Evolutionary conservation across 2,329 filamentous ascomycete genomes (phyloP), one percentile per base, ranked within the genome.

Genomic region (Juglanconis juglandina): DNA sequence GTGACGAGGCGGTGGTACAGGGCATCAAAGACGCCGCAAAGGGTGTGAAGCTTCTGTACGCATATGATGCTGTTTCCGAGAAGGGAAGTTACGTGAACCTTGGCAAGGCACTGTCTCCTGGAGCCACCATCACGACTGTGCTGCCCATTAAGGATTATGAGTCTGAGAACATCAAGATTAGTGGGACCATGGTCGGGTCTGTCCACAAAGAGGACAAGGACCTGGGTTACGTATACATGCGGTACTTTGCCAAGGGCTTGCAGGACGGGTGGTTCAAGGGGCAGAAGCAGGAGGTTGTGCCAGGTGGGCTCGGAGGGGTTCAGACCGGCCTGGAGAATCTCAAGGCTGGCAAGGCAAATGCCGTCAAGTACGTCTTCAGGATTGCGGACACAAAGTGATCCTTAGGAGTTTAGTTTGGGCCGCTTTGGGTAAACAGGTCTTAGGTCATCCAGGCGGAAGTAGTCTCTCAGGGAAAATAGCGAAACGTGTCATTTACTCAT

Each of bases 301-400:
- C 77, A 0, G 82, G 83, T 3, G 85, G 85, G 0, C 66, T 88
- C 54, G 75, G 69, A 4, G 83, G 85, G 0, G 70, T 87, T 2
- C 73, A 86, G 66, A 72, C 68, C 39, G 86, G 75, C 0, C 67
- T 89, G 70, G 70, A 71, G 64, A 80, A 84, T 63, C 69, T 90
- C 68, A 83, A 80, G 68, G 77, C 76, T 34, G 87, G 87, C 0
- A 85, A 83, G 70, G 85, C 82, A 30, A 87, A 82, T 66, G 87
- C 79, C 1, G 76, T 84, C 0, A 90, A 90, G 73, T 89, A 87
- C 74, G 81, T 89, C 0, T 84, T 85, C 66, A 75, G 68, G 24
- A 70, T 75, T 61, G 66, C 61, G 5, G 72, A 75, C 8, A 73
- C 71, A 4, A 68, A 69, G 14, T 63, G 32, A 57, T 24, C 13